Evolutionary conservation across 176 grass and related monocot genomes (phyloP).

Genomic region (Oryza punctata): DNA sequence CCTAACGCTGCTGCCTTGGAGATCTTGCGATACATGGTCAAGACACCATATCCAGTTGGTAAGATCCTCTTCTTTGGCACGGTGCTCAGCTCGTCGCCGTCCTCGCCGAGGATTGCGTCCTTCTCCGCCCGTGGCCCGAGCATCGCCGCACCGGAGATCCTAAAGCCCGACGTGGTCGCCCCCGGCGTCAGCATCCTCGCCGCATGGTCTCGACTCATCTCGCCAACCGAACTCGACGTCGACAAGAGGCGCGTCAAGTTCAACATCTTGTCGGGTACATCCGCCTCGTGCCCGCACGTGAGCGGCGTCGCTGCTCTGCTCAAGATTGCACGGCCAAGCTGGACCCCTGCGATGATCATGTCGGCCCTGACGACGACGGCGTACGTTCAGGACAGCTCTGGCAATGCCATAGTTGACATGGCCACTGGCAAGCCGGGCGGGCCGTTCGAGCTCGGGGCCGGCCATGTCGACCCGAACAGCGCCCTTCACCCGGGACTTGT

Average conservation of each 20-base stretch:
- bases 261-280: constrained; percentile 54
- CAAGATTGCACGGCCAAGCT: constrained; percentile 35
- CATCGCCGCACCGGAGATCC: constrained; percentile 32
- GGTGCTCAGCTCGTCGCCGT: neutral
- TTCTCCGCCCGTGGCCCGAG: constrained; percentile 59
- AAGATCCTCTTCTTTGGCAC: constrained; percentile 46
- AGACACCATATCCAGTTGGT: neutral
- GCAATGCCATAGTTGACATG: constrained; percentile 42
- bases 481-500: constrained; percentile 53
- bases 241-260: constrained; percentile 49
- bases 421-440: constrained; percentile 43
- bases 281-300: constrained; percentile 50
- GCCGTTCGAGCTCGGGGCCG: constrained; percentile 55
- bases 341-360: constrained; percentile 41
- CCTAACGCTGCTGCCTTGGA: neutral
- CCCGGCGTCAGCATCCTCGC: constrained; percentile 69
- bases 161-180: constrained; percentile 66
- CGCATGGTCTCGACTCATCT: constrained; percentile 30
- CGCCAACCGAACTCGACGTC: constrained; percentile 19
- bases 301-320: constrained; percentile 50
- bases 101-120: constrained; percentile 40
- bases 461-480: constrained; percentile 53
- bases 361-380: constrained; percentile 65
- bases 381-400: constrained; percentile 56
- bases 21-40: constrained; percentile 21